phyloP scores from a whole-genome alignment of 148 eudicot genomes.

The Camellia granthamiana region DNA sequence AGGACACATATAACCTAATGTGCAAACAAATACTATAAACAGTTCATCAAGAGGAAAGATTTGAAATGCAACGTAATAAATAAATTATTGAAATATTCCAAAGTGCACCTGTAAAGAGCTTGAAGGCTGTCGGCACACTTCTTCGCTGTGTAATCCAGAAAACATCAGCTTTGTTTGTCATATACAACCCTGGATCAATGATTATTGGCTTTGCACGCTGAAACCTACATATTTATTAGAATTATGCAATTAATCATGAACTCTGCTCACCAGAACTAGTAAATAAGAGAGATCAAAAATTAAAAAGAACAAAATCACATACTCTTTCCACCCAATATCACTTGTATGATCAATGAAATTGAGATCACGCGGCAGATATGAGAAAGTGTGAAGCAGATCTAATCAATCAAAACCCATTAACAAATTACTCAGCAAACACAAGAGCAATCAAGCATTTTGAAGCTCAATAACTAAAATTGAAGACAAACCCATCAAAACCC shows the following conservation, averaged over 20 bases:
- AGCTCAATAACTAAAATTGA: neutral
- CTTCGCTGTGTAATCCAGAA: slow-evolving; percentile 84
- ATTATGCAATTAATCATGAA: slow-evolving; percentile 2
- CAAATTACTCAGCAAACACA: slow-evolving; percentile 8
- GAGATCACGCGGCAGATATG: slow-evolving; percentile 71
- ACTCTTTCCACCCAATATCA: slow-evolving; percentile 97
- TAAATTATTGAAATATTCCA: slow-evolving; percentile 2
- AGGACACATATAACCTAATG: neutral
- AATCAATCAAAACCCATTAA: slow-evolving; percentile 24
- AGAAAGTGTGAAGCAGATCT: slow-evolving; percentile 93
- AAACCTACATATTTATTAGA: slow-evolving; percentile 40
- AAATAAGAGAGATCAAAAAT: neutral
- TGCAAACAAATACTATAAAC: neutral
- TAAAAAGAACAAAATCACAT: slow-evolving; percentile 23
- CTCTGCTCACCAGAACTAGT: neutral
- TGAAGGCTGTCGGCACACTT: slow-evolving; percentile 90
- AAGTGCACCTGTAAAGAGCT: slow-evolving; percentile 80
- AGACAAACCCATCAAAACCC: slow-evolving; percentile 1
- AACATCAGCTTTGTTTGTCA: slow-evolving; percentile 68
- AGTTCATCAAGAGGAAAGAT: neutral
- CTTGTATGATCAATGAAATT: slow-evolving; percentile 96
- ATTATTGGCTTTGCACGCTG: slow-evolving; percentile 87
- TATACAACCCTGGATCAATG: slow-evolving; percentile 87
- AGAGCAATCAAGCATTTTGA: slow-evolving; percentile 4
- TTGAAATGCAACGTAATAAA: neutral